Conservation (phyloP, 2,329 filamentous ascomycete species). For the Thielaviopsis musarum region DNA sequence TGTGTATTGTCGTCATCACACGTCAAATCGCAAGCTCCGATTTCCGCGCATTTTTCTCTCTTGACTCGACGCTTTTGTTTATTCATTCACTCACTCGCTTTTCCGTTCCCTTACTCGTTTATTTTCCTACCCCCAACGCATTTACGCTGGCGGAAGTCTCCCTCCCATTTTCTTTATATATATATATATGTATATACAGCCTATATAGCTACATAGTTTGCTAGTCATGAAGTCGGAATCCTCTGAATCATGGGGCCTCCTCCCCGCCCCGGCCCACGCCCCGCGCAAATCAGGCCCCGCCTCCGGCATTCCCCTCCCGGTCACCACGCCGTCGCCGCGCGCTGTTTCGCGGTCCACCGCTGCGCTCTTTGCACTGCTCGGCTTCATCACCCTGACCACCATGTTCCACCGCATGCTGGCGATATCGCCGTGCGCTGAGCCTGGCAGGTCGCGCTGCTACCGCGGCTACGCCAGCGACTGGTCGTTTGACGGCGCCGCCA, state of each 20-base stretch:
- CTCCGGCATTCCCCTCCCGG: neutral
- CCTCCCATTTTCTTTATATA: too few species aligned
- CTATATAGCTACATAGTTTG: too few species aligned
- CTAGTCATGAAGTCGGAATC: neutral
- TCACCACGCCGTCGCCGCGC: neutral
- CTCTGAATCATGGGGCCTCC: neutral
- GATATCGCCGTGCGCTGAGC: conserved; percentile 15
- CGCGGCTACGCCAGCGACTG: conserved; percentile 21
- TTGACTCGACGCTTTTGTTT: too few species aligned
- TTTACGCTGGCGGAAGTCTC: too few species aligned
- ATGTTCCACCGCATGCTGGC: conserved; percentile 16
- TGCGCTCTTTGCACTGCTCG: conserved; percentile 1
- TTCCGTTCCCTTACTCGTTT: too few species aligned
- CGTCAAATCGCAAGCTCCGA: too few species aligned
- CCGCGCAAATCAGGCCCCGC: neutral
- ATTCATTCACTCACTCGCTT: too few species aligned
- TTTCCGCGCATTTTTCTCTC: too few species aligned
- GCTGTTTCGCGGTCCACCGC: conserved; percentile 3
- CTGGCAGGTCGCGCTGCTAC: conserved; percentile 17
- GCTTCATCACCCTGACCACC: conserved; percentile 12
- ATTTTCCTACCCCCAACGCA: too few species aligned
- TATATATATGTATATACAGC: too few species aligned
- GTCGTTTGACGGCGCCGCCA: conserved; percentile 23
- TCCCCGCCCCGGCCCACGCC: neutral
- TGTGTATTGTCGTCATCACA: too few species aligned